Conservation (phyloP, 306 rosid genomes). For the Citrullus mucosospermus region DNA sequence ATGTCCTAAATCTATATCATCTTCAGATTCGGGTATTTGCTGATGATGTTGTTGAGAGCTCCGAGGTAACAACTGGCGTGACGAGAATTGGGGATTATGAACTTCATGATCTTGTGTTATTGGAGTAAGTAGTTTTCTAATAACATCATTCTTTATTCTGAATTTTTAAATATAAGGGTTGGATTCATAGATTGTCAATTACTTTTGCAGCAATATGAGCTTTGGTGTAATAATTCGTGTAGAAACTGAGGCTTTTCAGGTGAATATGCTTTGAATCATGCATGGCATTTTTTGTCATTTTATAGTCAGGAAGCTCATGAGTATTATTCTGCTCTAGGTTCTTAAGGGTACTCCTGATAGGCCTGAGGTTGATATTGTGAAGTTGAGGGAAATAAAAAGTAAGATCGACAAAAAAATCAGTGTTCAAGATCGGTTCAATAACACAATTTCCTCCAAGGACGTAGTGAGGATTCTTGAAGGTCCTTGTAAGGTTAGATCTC, state of each 20-base stretch:
- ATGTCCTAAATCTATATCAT: conserved; percentile 13
- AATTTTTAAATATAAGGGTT: background rate
- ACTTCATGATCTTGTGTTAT: conserved; percentile 91
- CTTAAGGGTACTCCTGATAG: conserved; percentile 91
- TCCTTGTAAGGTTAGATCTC: conserved; percentile 63
- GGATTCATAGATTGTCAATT: conserved; percentile 4
- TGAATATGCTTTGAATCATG: conserved; percentile 11
- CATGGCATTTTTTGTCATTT: background rate
- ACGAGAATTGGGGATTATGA: conserved; percentile 90
- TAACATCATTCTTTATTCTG: background rate
- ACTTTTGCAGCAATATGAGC: conserved; percentile 66
- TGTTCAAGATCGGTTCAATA: conserved; percentile 68
- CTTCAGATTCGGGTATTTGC: conserved; percentile 88
- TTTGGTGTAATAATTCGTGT: conserved; percentile 94
- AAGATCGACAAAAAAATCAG: conserved; percentile 76
- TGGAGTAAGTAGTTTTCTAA: conserved; percentile 47
- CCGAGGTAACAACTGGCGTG: conserved; percentile 90
- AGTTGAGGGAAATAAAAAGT: conserved; percentile 78
- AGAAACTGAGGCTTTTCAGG: conserved; percentile 98
- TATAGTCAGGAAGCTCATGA: conserved; percentile 4
- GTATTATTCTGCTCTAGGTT: conserved; percentile 39
- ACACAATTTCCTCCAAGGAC: conserved; percentile 68
- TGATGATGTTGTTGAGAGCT: conserved; percentile 98
- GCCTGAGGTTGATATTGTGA: conserved; percentile 75
- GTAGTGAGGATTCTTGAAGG: conserved; percentile 85